phyloP scores from a whole-genome alignment of 2,329 filamentous ascomycete genomes.

The Dothideomycetes sp. region DNA sequence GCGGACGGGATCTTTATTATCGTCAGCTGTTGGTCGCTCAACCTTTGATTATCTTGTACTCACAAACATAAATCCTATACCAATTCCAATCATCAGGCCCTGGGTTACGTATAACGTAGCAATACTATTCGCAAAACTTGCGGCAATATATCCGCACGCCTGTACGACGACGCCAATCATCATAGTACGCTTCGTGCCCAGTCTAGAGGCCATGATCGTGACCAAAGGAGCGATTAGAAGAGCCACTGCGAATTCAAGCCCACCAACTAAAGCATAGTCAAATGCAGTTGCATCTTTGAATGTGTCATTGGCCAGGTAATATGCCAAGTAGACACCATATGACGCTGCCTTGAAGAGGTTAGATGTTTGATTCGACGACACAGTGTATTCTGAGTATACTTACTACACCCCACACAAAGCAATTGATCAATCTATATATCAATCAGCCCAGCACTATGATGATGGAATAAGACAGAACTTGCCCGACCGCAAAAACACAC shows the following conservation, averaged over 20 bases:
- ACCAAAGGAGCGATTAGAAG: conserved; percentile 25
- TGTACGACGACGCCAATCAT: conserved; percentile 22
- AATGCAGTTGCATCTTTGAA: conserved; percentile 24
- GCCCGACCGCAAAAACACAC: conserved; percentile 15
- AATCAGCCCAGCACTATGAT: neutral
- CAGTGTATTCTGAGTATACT: conserved; percentile 5
- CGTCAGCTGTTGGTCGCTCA: too few relatives aligned
- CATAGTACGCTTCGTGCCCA: conserved; percentile 21
- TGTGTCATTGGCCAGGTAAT: conserved; percentile 25
- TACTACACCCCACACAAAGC: conserved; percentile 21
- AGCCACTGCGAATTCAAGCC: conserved; percentile 24
- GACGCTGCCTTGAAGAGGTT: conserved; percentile 10
- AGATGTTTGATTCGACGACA: neutral
- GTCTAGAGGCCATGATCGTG: conserved; percentile 17
- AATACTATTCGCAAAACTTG: conserved; percentile 24
- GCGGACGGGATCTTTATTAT: conserved; percentile 27
- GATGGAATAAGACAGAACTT: conserved; percentile 2
- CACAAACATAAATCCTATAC: conserved; percentile 30
- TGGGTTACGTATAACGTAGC: conserved; percentile 33
- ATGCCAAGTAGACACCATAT: conserved; percentile 33
- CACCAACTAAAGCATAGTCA: conserved; percentile 30
- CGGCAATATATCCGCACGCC: conserved; percentile 23
- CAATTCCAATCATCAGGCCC: conserved; percentile 28
- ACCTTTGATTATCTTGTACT: too few relatives aligned
- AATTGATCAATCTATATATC: conserved; percentile 13